Conservation (phyloP, 768 basidiomycete species). For the Russula virescens region DNA sequence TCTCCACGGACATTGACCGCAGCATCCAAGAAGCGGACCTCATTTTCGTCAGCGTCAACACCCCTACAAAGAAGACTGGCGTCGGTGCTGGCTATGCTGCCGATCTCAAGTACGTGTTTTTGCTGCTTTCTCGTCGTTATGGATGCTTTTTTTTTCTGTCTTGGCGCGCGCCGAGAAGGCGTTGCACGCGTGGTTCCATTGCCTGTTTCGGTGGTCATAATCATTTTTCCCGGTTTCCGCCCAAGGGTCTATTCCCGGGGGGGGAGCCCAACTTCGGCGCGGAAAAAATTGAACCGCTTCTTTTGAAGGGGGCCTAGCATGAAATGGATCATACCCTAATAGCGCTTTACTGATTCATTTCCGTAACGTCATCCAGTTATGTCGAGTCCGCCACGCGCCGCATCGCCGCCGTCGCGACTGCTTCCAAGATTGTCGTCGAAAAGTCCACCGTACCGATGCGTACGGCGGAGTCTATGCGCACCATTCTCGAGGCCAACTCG, state of each 20-base stretch:
- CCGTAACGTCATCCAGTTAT: constrained; percentile 51
- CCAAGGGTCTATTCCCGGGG: neutral
- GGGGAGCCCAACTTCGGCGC: neutral
- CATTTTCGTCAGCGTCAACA: constrained; percentile 98
- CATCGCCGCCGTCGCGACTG: constrained; percentile 85
- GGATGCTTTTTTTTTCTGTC: neutral
- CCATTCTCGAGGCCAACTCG: constrained; percentile 97
- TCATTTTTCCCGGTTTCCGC: neutral
- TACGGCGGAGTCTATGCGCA: constrained; percentile 98
- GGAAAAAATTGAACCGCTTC: neutral
- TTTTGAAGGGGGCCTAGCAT: neutral
- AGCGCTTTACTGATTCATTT: constrained; percentile 11
- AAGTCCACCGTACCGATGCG: constrained; percentile 99
- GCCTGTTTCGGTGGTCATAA: neutral
- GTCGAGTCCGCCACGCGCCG: constrained; percentile 95
- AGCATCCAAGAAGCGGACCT: constrained; percentile 93
- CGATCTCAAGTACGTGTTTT: constrained; percentile 80
- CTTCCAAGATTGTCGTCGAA: constrained; percentile 97
- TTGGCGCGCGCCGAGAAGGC: neutral
- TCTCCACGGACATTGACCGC: constrained; percentile 91
- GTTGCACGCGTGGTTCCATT: neutral
- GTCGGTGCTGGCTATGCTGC: constrained; percentile 98
- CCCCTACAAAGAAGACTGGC: constrained; percentile 97
- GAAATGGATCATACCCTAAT: neutral
- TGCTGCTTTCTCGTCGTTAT: neutral